Conservation (phyloP, 305 asterid genomes). For the Vinca major region DNA sequence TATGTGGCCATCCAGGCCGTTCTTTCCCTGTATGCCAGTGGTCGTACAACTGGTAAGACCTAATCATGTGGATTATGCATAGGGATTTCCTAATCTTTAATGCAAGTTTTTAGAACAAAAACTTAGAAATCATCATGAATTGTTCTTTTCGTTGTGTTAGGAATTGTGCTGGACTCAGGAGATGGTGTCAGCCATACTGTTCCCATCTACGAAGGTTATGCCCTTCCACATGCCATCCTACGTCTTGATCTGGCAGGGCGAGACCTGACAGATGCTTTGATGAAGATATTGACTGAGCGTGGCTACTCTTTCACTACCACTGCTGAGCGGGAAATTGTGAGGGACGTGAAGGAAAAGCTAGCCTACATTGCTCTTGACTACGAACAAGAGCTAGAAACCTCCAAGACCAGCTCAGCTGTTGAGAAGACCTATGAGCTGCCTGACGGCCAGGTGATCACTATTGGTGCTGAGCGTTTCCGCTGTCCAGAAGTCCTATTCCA, state of each 20-base stretch:
- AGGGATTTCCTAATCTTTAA: neutral
- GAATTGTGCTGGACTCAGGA: slow-evolving; percentile 71
- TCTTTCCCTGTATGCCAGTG: slow-evolving; percentile 84
- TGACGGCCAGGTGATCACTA: slow-evolving; percentile 77
- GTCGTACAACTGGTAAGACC: slow-evolving; percentile 69
- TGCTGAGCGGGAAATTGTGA: slow-evolving; percentile 71
- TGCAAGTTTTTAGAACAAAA: neutral
- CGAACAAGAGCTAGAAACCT: slow-evolving; percentile 67
- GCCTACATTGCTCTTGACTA: slow-evolving; percentile 79
- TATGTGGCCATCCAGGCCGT: slow-evolving; percentile 81
- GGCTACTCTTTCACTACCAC: slow-evolving; percentile 63
- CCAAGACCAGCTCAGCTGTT: slow-evolving; percentile 62
- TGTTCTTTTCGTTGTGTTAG: slow-evolving; percentile 19
- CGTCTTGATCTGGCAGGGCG: slow-evolving; percentile 75
- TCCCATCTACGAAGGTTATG: slow-evolving; percentile 71
- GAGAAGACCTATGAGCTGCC: slow-evolving; percentile 81
- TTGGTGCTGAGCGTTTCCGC: slow-evolving; percentile 68
- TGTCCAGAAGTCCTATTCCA: slow-evolving; percentile 89
- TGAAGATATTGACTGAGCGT: slow-evolving; percentile 61
- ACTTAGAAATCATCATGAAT: neutral
- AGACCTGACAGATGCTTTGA: slow-evolving; percentile 53
- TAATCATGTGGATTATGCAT: slow-evolving; percentile 1
- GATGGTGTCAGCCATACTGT: slow-evolving; percentile 73
- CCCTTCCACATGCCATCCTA: slow-evolving; percentile 65
- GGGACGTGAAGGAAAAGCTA: slow-evolving; percentile 70